phyloP scores from a whole-genome alignment of 225 moss, liverwort and hornwort genomes.

The Asterella californica region DNA sequence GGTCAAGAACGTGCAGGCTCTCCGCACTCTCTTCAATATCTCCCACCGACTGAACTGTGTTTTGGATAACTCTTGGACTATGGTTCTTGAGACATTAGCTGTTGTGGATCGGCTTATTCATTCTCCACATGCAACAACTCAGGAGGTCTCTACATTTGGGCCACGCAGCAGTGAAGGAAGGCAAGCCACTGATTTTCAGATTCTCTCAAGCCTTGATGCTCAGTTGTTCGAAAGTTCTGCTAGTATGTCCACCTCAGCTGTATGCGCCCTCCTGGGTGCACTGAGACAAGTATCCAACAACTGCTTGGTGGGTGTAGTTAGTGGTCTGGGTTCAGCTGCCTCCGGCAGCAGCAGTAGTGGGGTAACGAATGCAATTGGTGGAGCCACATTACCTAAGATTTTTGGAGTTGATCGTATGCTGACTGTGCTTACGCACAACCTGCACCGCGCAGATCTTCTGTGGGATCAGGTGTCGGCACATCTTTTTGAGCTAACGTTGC shows the following conservation, averaged over 20 bases:
- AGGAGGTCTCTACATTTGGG: constrained; percentile 44
- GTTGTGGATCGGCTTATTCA: constrained; percentile 83
- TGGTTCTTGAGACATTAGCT: constrained; percentile 96
- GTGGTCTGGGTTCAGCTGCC: constrained; percentile 55
- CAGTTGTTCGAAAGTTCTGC: constrained; percentile 94
- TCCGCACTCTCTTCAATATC: constrained; percentile 94
- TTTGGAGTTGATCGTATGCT: constrained; percentile 97
- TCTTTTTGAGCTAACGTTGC: constrained; percentile 82
- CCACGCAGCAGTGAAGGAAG: constrained; percentile 39
- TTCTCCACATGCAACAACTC: constrained; percentile 83
- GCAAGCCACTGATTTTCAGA: constrained; percentile 70
- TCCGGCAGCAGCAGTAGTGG: constrained; percentile 61
- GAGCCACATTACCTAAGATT: constrained; percentile 66
- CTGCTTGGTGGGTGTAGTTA: constrained; percentile 58
- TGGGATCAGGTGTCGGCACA: constrained; percentile 93
- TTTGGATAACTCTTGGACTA: constrained; percentile 89
- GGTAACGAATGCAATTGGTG: constrained; percentile 65
- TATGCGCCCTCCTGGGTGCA: constrained; percentile 77
- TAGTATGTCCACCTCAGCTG: constrained; percentile 85
- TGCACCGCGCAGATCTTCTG: constrained; percentile 82
- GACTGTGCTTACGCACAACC: constrained; percentile 77
- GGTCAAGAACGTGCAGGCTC: constrained; percentile 87
- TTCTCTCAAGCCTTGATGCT: constrained; percentile 81
- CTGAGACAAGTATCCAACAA: constrained; percentile 82
- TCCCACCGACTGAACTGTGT: constrained; percentile 93